These are phyloP conservation scores for Helicostylum pulchrum DNA, from an alignment of 192 early-diverging fungal genomes.

Conservation along the genomic window DNA sequence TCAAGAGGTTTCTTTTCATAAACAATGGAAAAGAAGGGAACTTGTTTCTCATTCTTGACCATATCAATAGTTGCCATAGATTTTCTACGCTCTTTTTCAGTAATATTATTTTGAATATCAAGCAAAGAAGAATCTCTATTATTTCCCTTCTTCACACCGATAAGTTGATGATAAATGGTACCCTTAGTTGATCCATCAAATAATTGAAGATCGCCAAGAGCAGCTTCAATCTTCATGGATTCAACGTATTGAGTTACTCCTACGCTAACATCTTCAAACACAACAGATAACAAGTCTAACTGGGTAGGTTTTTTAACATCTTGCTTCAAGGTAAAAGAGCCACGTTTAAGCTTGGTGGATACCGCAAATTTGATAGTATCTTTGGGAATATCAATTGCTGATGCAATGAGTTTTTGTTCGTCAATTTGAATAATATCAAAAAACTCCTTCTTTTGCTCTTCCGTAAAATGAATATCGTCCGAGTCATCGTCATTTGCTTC, in stretches of 20 bases:
- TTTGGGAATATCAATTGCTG: constrained; percentile 54
- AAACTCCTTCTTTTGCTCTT: constrained; percentile 74
- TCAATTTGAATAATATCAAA: constrained; percentile 83
- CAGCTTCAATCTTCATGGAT: constrained; percentile 50
- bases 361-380: constrained; percentile 64
- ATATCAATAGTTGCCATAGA: not conserved
- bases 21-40: constrained; percentile 54
- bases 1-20: constrained; percentile 76
- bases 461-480: constrained; percentile 43
- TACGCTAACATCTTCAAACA: constrained; percentile 62
- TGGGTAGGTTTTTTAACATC: constrained; percentile 36
- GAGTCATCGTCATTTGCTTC: constrained; percentile 1
- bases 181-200: constrained; percentile 60
- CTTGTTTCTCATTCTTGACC: not conserved
- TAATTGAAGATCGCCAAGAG: constrained; percentile 59
- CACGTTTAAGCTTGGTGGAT: constrained; percentile 63
- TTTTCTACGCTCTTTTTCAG: not conserved
- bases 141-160: constrained; percentile 47
- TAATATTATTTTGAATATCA: not conserved
- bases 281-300: constrained; percentile 45
- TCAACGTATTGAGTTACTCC: constrained; percentile 52
- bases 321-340: constrained; percentile 74
- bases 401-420: constrained; percentile 54
- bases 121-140: not conserved
- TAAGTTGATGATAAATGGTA: constrained; percentile 51